These are phyloP conservation scores for Starmerella apis DNA, from an alignment of 805 yeast species.

Conservation along the genomic window DNA sequence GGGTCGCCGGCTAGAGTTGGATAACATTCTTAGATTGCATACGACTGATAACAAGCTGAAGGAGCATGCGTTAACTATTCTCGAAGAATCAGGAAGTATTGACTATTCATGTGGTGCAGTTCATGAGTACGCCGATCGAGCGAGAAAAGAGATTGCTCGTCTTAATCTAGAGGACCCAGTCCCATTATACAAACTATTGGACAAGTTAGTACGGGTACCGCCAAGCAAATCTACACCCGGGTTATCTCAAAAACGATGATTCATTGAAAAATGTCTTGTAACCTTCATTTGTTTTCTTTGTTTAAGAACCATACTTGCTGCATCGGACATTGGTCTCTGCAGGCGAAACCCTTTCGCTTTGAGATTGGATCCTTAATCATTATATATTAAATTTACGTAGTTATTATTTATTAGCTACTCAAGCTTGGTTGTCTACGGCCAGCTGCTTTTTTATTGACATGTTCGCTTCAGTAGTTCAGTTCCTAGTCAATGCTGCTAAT, in stretches of 20 bases:
- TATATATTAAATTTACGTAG: no score
- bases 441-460: no score
- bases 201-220: background rate
- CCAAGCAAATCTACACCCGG: background rate
- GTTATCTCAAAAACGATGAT: background rate
- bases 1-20: constrained; percentile 11
- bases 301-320: no score
- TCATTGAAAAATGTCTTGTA: background rate
- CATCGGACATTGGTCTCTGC: no score
- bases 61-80: constrained; percentile 40
- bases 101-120: constrained; percentile 34
- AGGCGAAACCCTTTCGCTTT: no score
- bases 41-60: constrained; percentile 45
- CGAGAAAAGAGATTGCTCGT: constrained; percentile 24
- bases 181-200: constrained; percentile 10
- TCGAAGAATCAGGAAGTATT: constrained; percentile 37
- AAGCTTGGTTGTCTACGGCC: no score
- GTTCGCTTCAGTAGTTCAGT: no score
- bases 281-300: no score
- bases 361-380: no score
- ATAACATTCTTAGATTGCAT: constrained; percentile 42
- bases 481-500: no score
- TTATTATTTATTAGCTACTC: no score
- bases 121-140: constrained; percentile 25
- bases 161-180: background rate